phyloP scores from a whole-genome alignment of 2,329 filamentous ascomycete species.

The Claviceps cyperi region DNA sequence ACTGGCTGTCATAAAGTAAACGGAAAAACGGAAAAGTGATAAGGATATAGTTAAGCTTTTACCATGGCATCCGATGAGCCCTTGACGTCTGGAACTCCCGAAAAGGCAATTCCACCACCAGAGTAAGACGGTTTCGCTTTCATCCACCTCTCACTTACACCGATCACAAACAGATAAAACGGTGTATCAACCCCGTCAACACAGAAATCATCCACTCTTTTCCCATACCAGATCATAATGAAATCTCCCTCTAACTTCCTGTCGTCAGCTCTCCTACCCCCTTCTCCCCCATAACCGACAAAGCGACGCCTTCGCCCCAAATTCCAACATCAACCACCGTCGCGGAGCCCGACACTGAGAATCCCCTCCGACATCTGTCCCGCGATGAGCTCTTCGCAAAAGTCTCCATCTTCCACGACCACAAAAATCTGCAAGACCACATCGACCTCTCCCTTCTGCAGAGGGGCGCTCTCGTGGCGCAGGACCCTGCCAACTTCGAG shows the following conservation, averaged over 20 bases:
- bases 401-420: constrained; percentile 37
- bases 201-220: no score
- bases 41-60: no score
- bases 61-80: not conserved
- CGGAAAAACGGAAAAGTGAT: not conserved
- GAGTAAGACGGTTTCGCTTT: not conserved
- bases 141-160: no score
- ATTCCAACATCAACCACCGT: constrained; percentile 5
- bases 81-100: not conserved
- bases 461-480: constrained; percentile 23
- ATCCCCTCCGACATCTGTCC: constrained; percentile 36
- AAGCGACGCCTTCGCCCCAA: not conserved
- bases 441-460: constrained; percentile 26
- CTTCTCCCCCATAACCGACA: not conserved
- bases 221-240: no score
- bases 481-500: constrained; percentile 20
- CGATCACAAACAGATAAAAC: no score
- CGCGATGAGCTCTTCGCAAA: constrained; percentile 35
- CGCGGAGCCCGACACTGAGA: constrained; percentile 21
- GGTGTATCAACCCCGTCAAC: no score
- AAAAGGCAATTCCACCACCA: not conserved
- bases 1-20: not conserved
- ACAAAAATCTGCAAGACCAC: constrained; percentile 30
- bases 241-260: no score
- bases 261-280: not conserved